phyloP scores from a whole-genome alignment of 306 rosid species.

The Cucurbita pepo region DNA sequence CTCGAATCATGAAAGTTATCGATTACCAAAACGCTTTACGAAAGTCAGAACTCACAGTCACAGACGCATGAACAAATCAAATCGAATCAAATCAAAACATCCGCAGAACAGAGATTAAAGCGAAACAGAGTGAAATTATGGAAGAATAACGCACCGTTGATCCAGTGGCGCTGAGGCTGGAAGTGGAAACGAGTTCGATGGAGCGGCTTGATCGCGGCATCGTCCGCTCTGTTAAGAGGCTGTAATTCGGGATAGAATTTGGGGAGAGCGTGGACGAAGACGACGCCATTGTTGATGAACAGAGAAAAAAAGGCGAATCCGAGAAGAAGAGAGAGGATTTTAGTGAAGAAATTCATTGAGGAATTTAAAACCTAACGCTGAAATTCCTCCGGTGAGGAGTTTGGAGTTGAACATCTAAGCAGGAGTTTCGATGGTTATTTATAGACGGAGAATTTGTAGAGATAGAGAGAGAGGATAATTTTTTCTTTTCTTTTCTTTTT shows the following conservation, averaged over 20 bases:
- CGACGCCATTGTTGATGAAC: slow-evolving; percentile 14
- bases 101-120: neutral
- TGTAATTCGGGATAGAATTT: slow-evolving; percentile 18
- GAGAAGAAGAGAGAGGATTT: neutral
- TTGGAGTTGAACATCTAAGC: too few species aligned
- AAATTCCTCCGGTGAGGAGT: too few species aligned
- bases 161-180: slow-evolving; percentile 67
- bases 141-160: slow-evolving; percentile 36
- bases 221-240: slow-evolving; percentile 10
- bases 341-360: slow-evolving; percentile 13
- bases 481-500: too few species aligned
- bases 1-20: neutral
- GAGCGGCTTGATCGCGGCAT: neutral
- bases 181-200: slow-evolving; percentile 65
- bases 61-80: neutral
- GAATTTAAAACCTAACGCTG: neutral
- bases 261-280: slow-evolving; percentile 28
- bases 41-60: neutral
- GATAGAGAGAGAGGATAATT: too few species aligned
- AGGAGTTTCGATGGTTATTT: too few species aligned
- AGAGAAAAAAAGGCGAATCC: slow-evolving; percentile 9
- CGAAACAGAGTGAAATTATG: neutral
- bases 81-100: neutral
- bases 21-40: neutral
- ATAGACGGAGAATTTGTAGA: too few species aligned